phyloP scores from a whole-genome alignment of 306 rosid species.

The Trifolium repens region DNA sequence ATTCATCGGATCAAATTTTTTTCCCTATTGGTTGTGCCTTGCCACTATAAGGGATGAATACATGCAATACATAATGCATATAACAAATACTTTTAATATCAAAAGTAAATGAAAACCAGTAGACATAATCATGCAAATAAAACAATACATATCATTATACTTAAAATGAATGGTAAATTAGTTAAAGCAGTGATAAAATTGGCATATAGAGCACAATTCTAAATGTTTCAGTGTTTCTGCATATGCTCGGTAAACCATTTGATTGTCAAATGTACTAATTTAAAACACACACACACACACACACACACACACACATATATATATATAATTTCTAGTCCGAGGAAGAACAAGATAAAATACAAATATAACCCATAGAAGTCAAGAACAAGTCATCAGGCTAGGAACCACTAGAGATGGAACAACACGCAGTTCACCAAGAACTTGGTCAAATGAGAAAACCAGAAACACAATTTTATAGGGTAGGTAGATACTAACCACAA shows the following conservation, averaged over 20 bases:
- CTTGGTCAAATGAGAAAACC: slow-evolving; percentile 9
- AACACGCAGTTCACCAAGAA: background rate
- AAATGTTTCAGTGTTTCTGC: slow-evolving; percentile 10
- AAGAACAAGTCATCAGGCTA: background rate
- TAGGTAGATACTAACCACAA: slow-evolving; percentile 65
- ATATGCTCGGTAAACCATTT: background rate
- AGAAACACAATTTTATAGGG: background rate
- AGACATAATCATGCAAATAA: slow-evolving; percentile 27
- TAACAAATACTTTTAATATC: slow-evolving; percentile 40
- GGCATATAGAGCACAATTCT: slow-evolving; percentile 1
- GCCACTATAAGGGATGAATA: slow-evolving; percentile 6
- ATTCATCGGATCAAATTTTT: slow-evolving; percentile 38
- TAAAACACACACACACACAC: too few species aligned
- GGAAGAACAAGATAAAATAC: slow-evolving; percentile 12
- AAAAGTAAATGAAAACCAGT: slow-evolving; percentile 9
- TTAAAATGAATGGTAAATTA: slow-evolving; percentile 15
- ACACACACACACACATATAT: too few species aligned
- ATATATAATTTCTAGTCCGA: too few species aligned
- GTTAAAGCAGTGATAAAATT: slow-evolving; percentile 13
- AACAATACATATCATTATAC: background rate
- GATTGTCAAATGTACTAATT: background rate
- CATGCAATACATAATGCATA: slow-evolving; percentile 24
- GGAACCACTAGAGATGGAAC: slow-evolving; percentile 16
- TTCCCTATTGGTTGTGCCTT: slow-evolving; percentile 3
- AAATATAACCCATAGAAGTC: background rate